These are phyloP conservation scores for Aspergillus sp. DNA, from an alignment of 2,329 filamentous ascomycete species.

Conservation along the genomic window DNA sequence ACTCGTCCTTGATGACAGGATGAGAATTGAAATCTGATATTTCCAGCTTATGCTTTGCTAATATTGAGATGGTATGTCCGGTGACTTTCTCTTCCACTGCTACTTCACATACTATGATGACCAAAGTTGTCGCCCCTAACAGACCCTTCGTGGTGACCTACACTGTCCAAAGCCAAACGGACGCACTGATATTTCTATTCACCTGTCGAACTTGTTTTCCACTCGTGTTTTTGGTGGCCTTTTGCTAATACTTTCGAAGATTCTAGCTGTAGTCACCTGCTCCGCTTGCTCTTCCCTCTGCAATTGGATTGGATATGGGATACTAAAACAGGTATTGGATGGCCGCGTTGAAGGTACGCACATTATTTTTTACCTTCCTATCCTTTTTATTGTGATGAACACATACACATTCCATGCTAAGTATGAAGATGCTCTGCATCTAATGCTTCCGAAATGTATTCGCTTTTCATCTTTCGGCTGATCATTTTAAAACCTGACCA, in stretches of 20 bases:
- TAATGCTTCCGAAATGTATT: slow-evolving; percentile 50
- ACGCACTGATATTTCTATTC: slow-evolving; percentile 40
- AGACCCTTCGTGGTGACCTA: slow-evolving; percentile 52
- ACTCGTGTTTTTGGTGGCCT: slow-evolving; percentile 7
- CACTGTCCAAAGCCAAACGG: slow-evolving; percentile 54
- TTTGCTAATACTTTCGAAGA: slow-evolving; percentile 1
- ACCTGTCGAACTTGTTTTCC: background rate
- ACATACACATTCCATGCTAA: slow-evolving; percentile 55
- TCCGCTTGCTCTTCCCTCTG: too few species aligned
- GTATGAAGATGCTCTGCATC: slow-evolving; percentile 45
- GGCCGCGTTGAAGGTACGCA: slow-evolving; percentile 12
- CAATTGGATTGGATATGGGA: background rate
- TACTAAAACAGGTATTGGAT: background rate
- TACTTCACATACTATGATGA: slow-evolving; percentile 43
- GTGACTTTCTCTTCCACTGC: slow-evolving; percentile 3
- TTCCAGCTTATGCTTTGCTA: slow-evolving; percentile 6
- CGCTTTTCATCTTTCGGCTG: slow-evolving; percentile 61
- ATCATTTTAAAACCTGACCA: slow-evolving; percentile 25
- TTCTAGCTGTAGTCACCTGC: background rate
- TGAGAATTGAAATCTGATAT: background rate
- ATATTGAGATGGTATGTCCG: slow-evolving; percentile 19
- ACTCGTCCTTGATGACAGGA: background rate
- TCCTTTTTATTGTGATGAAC: slow-evolving; percentile 42
- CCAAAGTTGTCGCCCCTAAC: slow-evolving; percentile 57
- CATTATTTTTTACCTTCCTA: slow-evolving; percentile 6